phyloP scores from a whole-genome alignment of 2,329 filamentous ascomycete genomes.

The Hymenoscyphus fructigenus region DNA sequence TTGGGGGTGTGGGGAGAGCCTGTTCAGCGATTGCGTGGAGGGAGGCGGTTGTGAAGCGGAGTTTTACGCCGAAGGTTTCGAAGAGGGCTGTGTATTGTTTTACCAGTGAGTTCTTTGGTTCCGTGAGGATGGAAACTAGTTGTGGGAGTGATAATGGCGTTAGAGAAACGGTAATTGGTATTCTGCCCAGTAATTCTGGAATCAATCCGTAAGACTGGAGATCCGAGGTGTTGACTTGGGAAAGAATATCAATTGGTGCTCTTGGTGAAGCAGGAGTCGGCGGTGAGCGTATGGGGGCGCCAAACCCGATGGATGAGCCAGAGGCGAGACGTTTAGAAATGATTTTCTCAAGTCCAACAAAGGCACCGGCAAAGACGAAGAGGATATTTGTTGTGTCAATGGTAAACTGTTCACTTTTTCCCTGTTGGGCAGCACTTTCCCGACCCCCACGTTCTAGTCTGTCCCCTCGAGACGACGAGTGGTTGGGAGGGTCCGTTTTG shows the following conservation, averaged over 20 bases:
- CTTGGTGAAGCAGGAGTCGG: constrained; percentile 53
- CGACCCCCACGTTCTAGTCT: constrained; percentile 23
- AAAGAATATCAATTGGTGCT: constrained; percentile 46
- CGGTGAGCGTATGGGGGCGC: constrained; percentile 66
- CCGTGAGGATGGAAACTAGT: constrained; percentile 84
- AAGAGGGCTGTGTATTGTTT: constrained; percentile 90
- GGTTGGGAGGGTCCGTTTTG: constrained; percentile 21
- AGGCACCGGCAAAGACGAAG: constrained; percentile 95
- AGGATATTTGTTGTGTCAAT: constrained; percentile 95
- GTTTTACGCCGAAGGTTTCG: constrained; percentile 67
- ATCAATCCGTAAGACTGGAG: constrained; percentile 88
- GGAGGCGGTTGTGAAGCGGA: constrained; percentile 80
- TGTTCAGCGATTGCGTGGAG: constrained; percentile 74
- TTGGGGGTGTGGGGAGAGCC: constrained; percentile 20
- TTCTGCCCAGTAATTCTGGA: constrained; percentile 90
- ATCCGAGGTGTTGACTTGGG: constrained; percentile 72
- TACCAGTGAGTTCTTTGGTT: constrained; percentile 84
- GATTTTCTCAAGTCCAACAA: constrained; percentile 86
- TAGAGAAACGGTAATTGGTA: constrained; percentile 86
- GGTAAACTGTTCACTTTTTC: constrained; percentile 54
- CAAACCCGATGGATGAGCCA: constrained; percentile 83
- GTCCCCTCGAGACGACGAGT: constrained; percentile 28
- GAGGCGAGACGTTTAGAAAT: constrained; percentile 85
- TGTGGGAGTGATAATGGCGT: constrained; percentile 67
- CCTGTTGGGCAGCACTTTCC: constrained; percentile 20